phyloP scores from a whole-genome alignment of 2,329 filamentous ascomycete genomes.

The Venturia pyrina region DNA sequence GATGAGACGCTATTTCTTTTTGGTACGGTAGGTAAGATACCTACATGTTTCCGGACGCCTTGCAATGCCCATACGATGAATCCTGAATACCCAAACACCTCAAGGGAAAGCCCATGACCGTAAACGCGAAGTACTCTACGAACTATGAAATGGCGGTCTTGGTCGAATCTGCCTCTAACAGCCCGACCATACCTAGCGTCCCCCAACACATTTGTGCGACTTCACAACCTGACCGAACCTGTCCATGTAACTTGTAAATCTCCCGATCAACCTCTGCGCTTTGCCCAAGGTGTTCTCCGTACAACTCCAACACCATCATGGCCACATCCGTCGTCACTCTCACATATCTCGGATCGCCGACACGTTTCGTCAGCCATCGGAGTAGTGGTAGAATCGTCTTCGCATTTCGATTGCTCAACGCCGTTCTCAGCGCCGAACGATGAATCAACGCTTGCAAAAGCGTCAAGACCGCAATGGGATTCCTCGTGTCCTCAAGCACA shows the following conservation, averaged over 20 bases:
- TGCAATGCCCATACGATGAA: neutral
- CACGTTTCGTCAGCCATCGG: constrained; percentile 70
- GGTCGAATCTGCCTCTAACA: constrained; percentile 45
- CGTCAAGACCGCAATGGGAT: constrained; percentile 49
- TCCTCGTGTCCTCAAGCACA: constrained; percentile 44
- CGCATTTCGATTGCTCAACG: constrained; percentile 74
- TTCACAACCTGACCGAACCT: constrained; percentile 70
- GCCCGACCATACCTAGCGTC: constrained; percentile 81
- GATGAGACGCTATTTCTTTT: neutral
- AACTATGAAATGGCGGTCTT: neutral
- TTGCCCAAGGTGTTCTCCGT: constrained; percentile 66
- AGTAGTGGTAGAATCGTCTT: constrained; percentile 71
- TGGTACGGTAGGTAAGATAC: neutral
- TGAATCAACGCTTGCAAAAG: constrained; percentile 78
- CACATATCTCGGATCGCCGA: constrained; percentile 74
- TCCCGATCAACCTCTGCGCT: constrained; percentile 62
- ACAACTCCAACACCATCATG: constrained; percentile 75
- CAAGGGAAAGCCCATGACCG: neutral
- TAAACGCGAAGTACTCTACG: neutral
- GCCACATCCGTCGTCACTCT: constrained; percentile 73
- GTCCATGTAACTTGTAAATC: constrained; percentile 57
- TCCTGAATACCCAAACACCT: neutral
- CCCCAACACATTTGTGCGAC: constrained; percentile 72
- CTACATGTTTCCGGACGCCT: neutral
- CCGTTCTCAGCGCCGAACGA: constrained; percentile 71